Evolutionary conservation across 1,284 basidiomycete species (phyloP).

Genomic region (Apiotrichum mycotoxinovorans): DNA sequence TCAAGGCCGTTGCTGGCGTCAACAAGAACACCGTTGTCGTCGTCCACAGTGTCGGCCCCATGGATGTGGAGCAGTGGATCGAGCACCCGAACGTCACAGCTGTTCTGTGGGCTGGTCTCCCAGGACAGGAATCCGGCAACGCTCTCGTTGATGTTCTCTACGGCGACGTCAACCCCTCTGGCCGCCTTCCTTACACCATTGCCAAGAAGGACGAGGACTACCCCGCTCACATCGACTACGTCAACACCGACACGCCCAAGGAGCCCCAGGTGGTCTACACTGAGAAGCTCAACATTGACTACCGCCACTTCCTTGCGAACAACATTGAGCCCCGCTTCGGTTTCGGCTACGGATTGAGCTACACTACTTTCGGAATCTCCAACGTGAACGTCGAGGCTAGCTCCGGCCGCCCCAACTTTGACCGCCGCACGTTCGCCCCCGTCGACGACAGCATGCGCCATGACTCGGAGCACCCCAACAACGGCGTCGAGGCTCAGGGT

Average conservation of each 20-base stretch:
- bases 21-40: slow-evolving; percentile 75
- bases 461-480: not conserved
- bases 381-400: not conserved
- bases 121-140: slow-evolving; percentile 75
- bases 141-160: slow-evolving; percentile 60
- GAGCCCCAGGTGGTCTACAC: slow-evolving; percentile 60
- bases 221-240: slow-evolving; percentile 54
- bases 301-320: slow-evolving; percentile 69
- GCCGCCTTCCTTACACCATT: slow-evolving; percentile 75
- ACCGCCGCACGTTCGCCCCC: too few relatives aligned
- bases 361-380: slow-evolving; percentile 69
- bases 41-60: slow-evolving; percentile 69
- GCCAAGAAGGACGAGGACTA: slow-evolving; percentile 67
- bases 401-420: too few relatives aligned
- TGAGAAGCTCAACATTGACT: slow-evolving; percentile 73
- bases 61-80: slow-evolving; percentile 72
- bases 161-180: slow-evolving; percentile 66
- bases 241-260: slow-evolving; percentile 46
- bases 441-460: not conserved
- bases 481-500: not conserved
- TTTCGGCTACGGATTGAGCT: slow-evolving; percentile 81
- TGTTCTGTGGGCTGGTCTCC: slow-evolving; percentile 50
- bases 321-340: slow-evolving; percentile 61
- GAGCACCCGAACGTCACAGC: slow-evolving; percentile 62
- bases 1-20: slow-evolving; percentile 45